Evolutionary conservation across 2,329 filamentous ascomycete genomes (phyloP), one percentile per base, ranked within the genome.

Genomic region (Passalora sequoiae): DNA sequence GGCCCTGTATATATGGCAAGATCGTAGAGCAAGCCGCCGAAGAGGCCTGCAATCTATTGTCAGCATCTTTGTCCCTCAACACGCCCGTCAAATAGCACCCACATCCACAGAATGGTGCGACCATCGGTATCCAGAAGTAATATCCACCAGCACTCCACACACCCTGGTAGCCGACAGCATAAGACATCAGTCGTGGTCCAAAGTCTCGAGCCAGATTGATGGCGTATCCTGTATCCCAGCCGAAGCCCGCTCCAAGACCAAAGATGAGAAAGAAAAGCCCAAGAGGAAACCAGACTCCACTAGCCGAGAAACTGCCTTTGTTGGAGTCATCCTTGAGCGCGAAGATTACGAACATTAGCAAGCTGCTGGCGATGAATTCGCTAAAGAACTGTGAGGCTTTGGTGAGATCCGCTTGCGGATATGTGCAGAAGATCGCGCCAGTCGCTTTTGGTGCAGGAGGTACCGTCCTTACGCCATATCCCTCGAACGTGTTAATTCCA

Each of bases 181-280:
- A 83, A 1, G 76, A 76, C 46, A 84, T 75, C 19, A 86, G 66
- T n/a, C 83, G 70, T 2, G 83, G 83, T 0, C 82, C 82, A 57
- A 86, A 82, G 54, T 87, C 83, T 60, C 83, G 75, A 16, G 82
- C 83, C 30, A 84, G 65, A 53, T 85, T 86, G 49, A 86, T 57
- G 1, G 66, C 82, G 60, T 82, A 86, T 44, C 81, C 80, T 1
- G 80, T 84, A 60, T 84, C 77, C 77, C 78, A 84, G 4, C 81
- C 81, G 59, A 83, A 83, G 57, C 77, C 80, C 15, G 79, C 77
- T 17, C 80, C 80, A 17, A 84, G 76, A 4, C 79, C 81, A 57
- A 84, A 83, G 47, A 84, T 76, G 42, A 84, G 64, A 61, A 83
- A 83, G 64, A 84, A 81, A 21, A 84, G 62, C 2, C 66, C 72